Evolutionary conservation across 2,329 filamentous ascomycete species (phyloP).

Genomic region (Dactylellina haptotyla): DNA sequence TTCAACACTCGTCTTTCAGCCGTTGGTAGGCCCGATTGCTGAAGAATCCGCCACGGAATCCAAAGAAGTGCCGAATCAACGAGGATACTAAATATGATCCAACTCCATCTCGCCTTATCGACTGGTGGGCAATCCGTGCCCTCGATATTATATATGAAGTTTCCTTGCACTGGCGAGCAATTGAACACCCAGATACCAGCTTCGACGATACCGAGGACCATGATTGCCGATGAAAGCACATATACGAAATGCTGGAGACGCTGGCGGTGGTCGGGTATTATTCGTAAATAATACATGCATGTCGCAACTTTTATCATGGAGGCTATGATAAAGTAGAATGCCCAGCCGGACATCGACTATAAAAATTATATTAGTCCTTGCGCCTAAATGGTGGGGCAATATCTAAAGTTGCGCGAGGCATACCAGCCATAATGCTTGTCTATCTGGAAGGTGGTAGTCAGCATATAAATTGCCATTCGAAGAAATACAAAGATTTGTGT

Average conservation of each 20-base stretch:
- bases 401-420: background rate
- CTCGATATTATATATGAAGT: slow-evolving; percentile 47
- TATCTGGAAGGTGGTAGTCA: slow-evolving; percentile 13
- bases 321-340: slow-evolving; percentile 52
- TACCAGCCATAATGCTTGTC: slow-evolving; percentile 52
- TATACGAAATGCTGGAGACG: slow-evolving; percentile 51
- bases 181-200: slow-evolving; percentile 47
- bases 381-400: background rate
- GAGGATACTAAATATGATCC: slow-evolving; percentile 32
- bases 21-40: slow-evolving; percentile 30
- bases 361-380: background rate
- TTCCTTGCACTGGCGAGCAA: slow-evolving; percentile 26
- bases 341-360: slow-evolving; percentile 52
- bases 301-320: slow-evolving; percentile 53
- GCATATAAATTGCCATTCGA: background rate
- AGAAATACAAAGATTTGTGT: background rate
- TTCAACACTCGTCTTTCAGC: slow-evolving; percentile 44
- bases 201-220: slow-evolving; percentile 44
- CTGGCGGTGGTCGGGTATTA: slow-evolving; percentile 45
- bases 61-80: slow-evolving; percentile 38
- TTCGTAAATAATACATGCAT: slow-evolving; percentile 51
- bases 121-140: slow-evolving; percentile 22
- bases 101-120: slow-evolving; percentile 44
- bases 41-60: slow-evolving; percentile 43
- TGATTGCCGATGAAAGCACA: slow-evolving; percentile 31